phyloP scores from a whole-genome alignment of 2,329 filamentous ascomycete genomes.

The Venturia pyrina region DNA sequence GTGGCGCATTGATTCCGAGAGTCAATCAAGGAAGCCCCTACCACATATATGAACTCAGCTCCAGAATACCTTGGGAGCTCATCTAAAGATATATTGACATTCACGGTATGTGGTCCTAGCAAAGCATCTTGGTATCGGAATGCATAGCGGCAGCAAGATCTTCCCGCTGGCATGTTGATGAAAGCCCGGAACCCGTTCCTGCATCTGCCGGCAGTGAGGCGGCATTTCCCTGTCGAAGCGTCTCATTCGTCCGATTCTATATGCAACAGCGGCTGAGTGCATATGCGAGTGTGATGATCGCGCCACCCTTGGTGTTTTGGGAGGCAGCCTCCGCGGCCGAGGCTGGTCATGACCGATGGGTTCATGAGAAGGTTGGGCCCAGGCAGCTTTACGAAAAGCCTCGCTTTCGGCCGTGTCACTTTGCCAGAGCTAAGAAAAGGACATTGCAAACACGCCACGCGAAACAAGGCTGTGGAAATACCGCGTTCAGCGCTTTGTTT shows the following conservation, averaged over 20 bases:
- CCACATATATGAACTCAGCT: background rate
- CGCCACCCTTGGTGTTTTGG: background rate
- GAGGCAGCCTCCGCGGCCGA: background rate
- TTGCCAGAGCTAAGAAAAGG: background rate
- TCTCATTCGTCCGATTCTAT: background rate
- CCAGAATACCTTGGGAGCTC: background rate
- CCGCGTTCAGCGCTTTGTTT: background rate
- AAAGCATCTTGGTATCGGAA: background rate
- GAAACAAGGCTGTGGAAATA: background rate
- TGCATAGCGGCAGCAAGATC: conserved; percentile 3
- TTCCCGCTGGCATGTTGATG: conserved; percentile 2
- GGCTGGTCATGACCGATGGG: background rate
- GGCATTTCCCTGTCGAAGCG: background rate
- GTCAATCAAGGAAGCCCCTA: background rate
- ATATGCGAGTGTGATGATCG: background rate
- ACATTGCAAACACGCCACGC: background rate
- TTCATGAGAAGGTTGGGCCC: background rate
- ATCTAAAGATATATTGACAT: background rate
- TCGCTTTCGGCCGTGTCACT: background rate
- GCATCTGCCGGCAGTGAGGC: background rate
- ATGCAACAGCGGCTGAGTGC: conserved; percentile 4
- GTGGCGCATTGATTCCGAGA: background rate
- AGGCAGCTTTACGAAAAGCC: background rate
- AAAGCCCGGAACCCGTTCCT: conserved; percentile 4
- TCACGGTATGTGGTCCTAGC: background rate